Percentiles rank a stretch among this genome's conserved stretches.
Evolutionary conservation across 208 protist species (phyloP).

Genomic region (Crithidia sp.): DNA sequence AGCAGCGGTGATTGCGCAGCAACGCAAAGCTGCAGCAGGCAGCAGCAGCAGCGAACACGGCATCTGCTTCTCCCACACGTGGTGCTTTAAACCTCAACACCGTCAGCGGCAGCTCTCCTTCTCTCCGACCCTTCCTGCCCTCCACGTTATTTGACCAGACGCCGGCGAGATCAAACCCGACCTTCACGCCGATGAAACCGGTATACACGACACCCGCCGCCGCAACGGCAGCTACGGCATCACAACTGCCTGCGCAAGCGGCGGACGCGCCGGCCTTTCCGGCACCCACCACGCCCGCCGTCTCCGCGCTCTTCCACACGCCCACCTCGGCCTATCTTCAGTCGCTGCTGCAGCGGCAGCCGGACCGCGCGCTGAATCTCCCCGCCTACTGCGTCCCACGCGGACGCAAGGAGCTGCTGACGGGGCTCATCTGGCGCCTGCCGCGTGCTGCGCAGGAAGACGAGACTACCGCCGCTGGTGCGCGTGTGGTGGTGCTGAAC

Average conservation of each 20-base stretch:
- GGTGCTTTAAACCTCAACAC: neutral
- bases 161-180: neutral
- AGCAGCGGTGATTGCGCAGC: constrained; percentile 16
- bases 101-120: constrained; percentile 3
- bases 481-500: constrained; percentile 23
- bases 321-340: constrained; percentile 30
- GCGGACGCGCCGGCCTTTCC: neutral
- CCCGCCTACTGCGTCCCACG: constrained; percentile 31
- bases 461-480: neutral
- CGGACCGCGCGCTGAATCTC: constrained; percentile 22
- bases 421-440: constrained; percentile 18
- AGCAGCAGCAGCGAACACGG: neutral
- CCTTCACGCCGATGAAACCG: neutral
- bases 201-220: neutral
- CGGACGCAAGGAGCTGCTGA: constrained; percentile 22
- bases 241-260: neutral
- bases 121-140: neutral
- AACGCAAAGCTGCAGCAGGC: constrained; percentile 13
- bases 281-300: neutral
- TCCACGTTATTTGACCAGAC: neutral
- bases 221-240: neutral
- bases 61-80: neutral
- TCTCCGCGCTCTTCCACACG: constrained; percentile 26
- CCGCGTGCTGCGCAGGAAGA: neutral
- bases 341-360: constrained; percentile 21